Conservation (phyloP, 306 rosid genomes). For the Styphnolobium japonicum region DNA sequence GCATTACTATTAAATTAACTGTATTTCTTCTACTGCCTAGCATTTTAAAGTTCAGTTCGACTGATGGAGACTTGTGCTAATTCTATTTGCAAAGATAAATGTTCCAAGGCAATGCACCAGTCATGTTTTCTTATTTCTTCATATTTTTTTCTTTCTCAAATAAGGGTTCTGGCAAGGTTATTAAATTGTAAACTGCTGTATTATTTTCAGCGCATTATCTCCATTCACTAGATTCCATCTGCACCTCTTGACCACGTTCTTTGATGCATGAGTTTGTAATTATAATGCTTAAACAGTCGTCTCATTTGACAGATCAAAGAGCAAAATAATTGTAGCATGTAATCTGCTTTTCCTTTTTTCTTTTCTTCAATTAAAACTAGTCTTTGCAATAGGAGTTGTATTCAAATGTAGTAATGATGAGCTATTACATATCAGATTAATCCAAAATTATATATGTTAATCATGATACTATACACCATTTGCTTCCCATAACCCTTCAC, state of each 20-base stretch:
- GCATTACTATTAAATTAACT: background rate
- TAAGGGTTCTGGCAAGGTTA: background rate
- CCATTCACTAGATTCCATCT: background rate
- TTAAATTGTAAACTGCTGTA: background rate
- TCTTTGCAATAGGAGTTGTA: background rate
- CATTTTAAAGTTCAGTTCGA: background rate
- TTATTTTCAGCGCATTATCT: background rate
- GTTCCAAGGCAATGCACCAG: conserved; percentile 1
- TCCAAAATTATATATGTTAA: background rate
- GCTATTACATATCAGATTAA: background rate
- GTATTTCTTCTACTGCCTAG: background rate
- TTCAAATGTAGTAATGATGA: background rate
- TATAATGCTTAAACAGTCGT: background rate
- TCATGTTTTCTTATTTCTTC: conserved; percentile 1
- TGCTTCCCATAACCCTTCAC: background rate
- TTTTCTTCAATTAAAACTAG: background rate
- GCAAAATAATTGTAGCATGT: background rate
- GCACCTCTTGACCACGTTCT: background rate
- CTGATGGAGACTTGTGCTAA: background rate
- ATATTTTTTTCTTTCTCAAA: conserved; percentile 6
- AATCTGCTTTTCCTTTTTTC: background rate
- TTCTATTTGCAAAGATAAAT: background rate
- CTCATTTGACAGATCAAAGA: background rate
- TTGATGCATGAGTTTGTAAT: background rate
- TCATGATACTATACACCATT: conserved; percentile 9